Percentiles rank a stretch among this genome's conserved stretches.
Evolutionary conservation across 495 filamentous ascomycete species (phyloP).

Genomic region (Polyplosphaeria fusca): DNA sequence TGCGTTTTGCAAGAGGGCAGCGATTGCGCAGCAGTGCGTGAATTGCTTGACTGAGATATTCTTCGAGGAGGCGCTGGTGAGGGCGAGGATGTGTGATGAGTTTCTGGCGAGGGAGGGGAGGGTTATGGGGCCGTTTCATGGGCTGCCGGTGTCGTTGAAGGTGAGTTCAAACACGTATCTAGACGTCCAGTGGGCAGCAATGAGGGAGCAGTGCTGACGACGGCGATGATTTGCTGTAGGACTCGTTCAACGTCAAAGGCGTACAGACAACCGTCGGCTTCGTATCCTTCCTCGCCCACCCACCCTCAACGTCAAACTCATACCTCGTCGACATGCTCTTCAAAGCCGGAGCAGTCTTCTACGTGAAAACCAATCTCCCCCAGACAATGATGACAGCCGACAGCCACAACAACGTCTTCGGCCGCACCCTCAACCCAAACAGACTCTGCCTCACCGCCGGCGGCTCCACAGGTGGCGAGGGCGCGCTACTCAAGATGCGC

Average conservation of each 20-base stretch:
- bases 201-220: no score
- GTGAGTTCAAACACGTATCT: conserved; percentile 2
- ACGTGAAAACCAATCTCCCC: conserved; percentile 66
- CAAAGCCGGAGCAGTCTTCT: conserved; percentile 53
- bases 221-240: conserved; percentile 54
- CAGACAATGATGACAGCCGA: conserved; percentile 38
- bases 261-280: conserved; percentile 60
- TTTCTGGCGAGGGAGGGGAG: conserved; percentile 49
- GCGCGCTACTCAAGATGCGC: conserved; percentile 28
- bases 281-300: conserved; percentile 50
- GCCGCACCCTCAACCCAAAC: conserved; percentile 33
- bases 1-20: conserved; percentile 35
- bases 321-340: conserved; percentile 50
- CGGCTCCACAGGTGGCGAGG: conserved; percentile 34
- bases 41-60: conserved; percentile 66
- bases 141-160: conserved; percentile 54
- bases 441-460: conserved; percentile 31
- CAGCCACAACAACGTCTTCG: conserved; percentile 35
- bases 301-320: conserved; percentile 48
- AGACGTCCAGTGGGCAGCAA: no score
- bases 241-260: conserved; percentile 61
- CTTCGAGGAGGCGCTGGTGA: conserved; percentile 57
- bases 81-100: conserved; percentile 58
- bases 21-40: conserved; percentile 32
- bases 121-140: conserved; percentile 61